Percentiles rank a stretch among this genome's conserved stretches.
Evolutionary conservation across 1,139 yeast species (phyloP).

Genomic region (Kodamaea ohmeri): DNA sequence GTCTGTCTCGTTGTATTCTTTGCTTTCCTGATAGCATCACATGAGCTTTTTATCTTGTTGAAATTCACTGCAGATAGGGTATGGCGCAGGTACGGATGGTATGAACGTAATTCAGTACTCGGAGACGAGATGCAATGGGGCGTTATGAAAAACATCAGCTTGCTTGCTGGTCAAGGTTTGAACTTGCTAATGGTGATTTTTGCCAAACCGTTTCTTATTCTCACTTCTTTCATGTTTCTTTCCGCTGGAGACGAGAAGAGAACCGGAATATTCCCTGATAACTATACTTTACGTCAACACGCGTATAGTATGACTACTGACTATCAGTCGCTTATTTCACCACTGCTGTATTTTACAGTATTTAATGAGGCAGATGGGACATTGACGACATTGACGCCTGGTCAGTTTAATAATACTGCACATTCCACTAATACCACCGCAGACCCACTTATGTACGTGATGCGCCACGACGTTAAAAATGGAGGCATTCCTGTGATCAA

Average conservation of each 20-base stretch:
- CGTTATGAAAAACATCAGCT: constrained; percentile 24
- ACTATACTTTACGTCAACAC: constrained; percentile 17
- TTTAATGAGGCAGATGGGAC: constrained; percentile 4
- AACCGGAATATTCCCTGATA: constrained; percentile 18
- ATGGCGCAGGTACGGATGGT: constrained; percentile 11
- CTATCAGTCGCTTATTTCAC: constrained; percentile 24
- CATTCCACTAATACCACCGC: not conserved
- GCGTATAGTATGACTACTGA: constrained; percentile 30
- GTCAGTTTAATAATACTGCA: not conserved
- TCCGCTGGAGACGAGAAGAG: constrained; percentile 19
- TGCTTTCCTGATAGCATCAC: constrained; percentile 20
- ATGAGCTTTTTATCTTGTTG: constrained; percentile 23
- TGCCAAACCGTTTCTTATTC: constrained; percentile 46
- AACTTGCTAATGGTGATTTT: constrained; percentile 35
- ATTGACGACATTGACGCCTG: constrained; percentile 2
- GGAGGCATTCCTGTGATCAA: constrained; percentile 4
- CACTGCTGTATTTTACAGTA: constrained; percentile 8
- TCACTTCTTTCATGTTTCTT: constrained; percentile 39
- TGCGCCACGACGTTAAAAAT: not conserved
- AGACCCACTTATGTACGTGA: not conserved
- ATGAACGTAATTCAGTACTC: constrained; percentile 8
- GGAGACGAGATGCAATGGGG: constrained; percentile 16
- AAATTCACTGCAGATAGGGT: constrained; percentile 18
- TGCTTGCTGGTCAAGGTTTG: constrained; percentile 33
- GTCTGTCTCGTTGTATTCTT: constrained; percentile 33